Evolutionary conservation across 1,284 basidiomycete species (phyloP), one percentile per base, ranked within the genome.

Genomic region (Dichomitus squalens): DNA sequence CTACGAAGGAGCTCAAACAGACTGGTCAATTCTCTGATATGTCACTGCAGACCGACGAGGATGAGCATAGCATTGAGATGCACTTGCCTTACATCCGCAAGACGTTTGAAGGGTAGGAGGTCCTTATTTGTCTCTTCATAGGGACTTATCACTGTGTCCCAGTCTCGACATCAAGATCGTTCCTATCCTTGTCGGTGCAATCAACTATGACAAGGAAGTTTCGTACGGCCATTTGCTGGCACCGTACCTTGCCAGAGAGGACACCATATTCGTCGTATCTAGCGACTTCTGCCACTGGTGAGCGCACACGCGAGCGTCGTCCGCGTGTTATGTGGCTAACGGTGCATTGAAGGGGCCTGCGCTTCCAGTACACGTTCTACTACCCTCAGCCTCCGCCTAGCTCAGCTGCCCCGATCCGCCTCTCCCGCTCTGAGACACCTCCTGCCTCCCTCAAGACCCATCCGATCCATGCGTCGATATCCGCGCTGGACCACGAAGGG

Each of bases 281-380:
- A 93, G 91, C 60, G 97, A 99, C 73, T 99, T 99, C 71, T 99
- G 97, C 69, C 96, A 99, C 72, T 99, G 96, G 96, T 95, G 66
- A 58, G 81, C 54, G 49, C 3, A 31, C n/a, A 31, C 29, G 29
- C 5, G 29, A 31, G 6, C 40, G 6, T 5, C 16, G 3, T 11
- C 25, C 18, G 3, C 6, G 11, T 34, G 2, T 29, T 7, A 8
- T 27, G 21, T 40, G 33, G 9, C 14, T 47, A 16, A 21, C 21
- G 39, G 0, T 49, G 44, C 20, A 5, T 33, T 48, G 20, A 61
- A 97, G 95, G 95, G 96, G 96, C 9, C 81, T 82, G 6, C 84
- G 95, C 31, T 99, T 98, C 73, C 84, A 83, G 20, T 96, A 96
- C 72, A 98, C 95, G 0, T 89, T 88, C 70, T 98, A 98, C 75